phyloP scores from a whole-genome alignment of 495 filamentous ascomycete genomes.

The Xylaria grammica region DNA sequence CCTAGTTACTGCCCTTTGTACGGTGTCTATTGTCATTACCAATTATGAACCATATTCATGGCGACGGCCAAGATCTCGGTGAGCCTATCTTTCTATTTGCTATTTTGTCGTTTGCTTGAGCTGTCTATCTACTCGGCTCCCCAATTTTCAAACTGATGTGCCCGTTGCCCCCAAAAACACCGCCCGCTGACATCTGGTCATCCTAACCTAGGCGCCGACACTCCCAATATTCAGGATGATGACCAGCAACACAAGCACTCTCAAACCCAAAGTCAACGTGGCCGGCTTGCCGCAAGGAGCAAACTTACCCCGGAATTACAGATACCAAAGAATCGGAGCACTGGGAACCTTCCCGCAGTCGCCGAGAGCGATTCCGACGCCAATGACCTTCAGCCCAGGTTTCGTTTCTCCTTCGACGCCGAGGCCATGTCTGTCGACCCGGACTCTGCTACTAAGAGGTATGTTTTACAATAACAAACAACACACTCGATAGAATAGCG shows the following conservation, averaged over 20 bases:
- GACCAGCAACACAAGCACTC: constrained; percentile 35
- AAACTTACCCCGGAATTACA: constrained; percentile 46
- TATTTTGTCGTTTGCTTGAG: constrained; percentile 1
- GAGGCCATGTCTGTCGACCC: constrained; percentile 53
- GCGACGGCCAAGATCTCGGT: constrained; percentile 53
- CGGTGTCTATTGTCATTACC: constrained; percentile 26
- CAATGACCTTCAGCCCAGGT: constrained; percentile 29
- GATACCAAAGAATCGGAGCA: constrained; percentile 69
- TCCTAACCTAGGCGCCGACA: constrained; percentile 45
- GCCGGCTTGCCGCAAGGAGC: constrained; percentile 34
- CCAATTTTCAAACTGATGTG: constrained; percentile 6
- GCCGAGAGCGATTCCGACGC: constrained; percentile 34
- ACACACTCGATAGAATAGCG: neutral
- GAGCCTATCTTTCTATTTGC: constrained; percentile 36
- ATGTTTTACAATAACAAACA: constrained; percentile 40
- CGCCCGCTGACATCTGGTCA: constrained; percentile 21
- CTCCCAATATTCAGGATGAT: constrained; percentile 39
- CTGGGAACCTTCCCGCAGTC: constrained; percentile 61
- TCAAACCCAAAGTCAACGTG: constrained; percentile 27
- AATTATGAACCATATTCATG: constrained; percentile 58
- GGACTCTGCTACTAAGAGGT: constrained; percentile 58
- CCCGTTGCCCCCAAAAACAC: constrained; percentile 12
- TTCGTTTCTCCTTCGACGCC: constrained; percentile 63
- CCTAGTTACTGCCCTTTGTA: constrained; percentile 27
- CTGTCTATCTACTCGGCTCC: neutral